Evolutionary conservation across 768 basidiomycete species (phyloP), one percentile per base, ranked within the genome.

Genomic region (Mrakia blollopis): DNA sequence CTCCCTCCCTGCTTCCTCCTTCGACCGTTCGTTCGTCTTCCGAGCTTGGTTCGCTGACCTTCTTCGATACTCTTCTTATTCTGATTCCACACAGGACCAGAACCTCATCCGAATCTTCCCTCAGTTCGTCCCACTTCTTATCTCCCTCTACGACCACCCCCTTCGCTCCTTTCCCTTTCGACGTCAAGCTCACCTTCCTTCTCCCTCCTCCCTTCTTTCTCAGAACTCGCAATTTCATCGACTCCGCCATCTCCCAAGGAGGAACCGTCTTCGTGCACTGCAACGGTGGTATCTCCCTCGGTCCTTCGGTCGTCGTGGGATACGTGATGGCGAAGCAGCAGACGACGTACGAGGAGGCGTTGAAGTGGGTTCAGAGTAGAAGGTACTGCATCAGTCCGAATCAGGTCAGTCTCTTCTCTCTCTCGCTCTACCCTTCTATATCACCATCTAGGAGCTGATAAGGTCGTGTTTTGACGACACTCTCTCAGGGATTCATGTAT

Each of bases 361-460:
- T 94, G 68, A 92, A 93, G 80, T 84, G 91, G 81, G 93, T 94
- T 5, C 93, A 94, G 83, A 94, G 94, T 79, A 87, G 93, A 67
- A 88, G 94, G 63, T 97, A 96, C 81, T 97, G 94, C 83, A 94
- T 95, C 79, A 92, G 92, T 0, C 94, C 93, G 16, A 94, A 96
- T 80, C 89, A 91, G 21, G 94, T 78, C 8, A 30, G 73, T 73
- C n/a, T n/a, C 62, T 28, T 11, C 3, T 30, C 16, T 6, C 13
- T 37, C n/a, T 14, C 3, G 7, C 47, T 50, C 63, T 21, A 52
- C 7, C 0, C 32, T 70, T 14, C 21, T 13, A 23, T 21, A n/a
- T 52, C 44, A 21, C 21, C 37, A 62, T 13, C n/a, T 7, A 28
- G 9, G 41, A 32, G 47, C 35, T 50, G 74, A 32, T 44, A 16